These are phyloP conservation scores for Penicillium argentinense DNA, from an alignment of 495 filamentous ascomycete genomes.

Conservation along the genomic window DNA sequence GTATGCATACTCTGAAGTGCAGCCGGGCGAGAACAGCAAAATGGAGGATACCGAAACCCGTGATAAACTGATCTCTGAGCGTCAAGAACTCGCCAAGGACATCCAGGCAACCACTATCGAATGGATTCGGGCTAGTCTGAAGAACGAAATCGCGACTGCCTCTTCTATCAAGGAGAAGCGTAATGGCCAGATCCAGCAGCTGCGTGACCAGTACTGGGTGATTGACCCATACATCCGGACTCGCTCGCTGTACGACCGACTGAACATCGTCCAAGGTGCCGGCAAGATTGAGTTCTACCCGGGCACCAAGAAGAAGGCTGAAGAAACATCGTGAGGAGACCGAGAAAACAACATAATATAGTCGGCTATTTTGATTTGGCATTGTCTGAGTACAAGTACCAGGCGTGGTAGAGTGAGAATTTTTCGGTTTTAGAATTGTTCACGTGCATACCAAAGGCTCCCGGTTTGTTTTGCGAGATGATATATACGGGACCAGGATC, in stretches of 20 bases:
- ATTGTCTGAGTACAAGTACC: too few relatives aligned
- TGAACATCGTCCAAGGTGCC: conserved; percentile 62
- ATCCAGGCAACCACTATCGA: conserved; percentile 68
- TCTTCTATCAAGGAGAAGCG: conserved; percentile 57
- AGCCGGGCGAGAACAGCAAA: conserved; percentile 63
- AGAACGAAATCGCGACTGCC: conserved; percentile 43
- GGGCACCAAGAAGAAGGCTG: conserved; percentile 26
- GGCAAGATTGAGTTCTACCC: conserved; percentile 73
- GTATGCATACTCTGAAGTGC: conserved; percentile 76
- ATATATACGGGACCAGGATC: too few relatives aligned
- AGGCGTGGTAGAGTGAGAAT: too few relatives aligned
- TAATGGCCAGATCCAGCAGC: conserved; percentile 56
- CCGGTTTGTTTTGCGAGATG: too few relatives aligned
- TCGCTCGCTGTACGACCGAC: conserved; percentile 71
- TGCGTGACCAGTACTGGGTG: conserved; percentile 80
- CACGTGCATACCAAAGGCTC: too few relatives aligned
- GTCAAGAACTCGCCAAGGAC: conserved; percentile 61
- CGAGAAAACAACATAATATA: conserved; percentile 13
- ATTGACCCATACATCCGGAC: conserved; percentile 76
- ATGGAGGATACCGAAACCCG: conserved; percentile 68
- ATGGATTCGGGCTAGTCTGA: conserved; percentile 59
- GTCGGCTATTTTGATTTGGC: neutral
- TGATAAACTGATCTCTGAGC: conserved; percentile 57
- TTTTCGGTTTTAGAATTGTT: too few relatives aligned
- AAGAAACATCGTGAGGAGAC: conserved; percentile 36